These are phyloP conservation scores for Panaeolus papilionaceus DNA, from an alignment of 768 basidiomycete species.

Conservation along the genomic window DNA sequence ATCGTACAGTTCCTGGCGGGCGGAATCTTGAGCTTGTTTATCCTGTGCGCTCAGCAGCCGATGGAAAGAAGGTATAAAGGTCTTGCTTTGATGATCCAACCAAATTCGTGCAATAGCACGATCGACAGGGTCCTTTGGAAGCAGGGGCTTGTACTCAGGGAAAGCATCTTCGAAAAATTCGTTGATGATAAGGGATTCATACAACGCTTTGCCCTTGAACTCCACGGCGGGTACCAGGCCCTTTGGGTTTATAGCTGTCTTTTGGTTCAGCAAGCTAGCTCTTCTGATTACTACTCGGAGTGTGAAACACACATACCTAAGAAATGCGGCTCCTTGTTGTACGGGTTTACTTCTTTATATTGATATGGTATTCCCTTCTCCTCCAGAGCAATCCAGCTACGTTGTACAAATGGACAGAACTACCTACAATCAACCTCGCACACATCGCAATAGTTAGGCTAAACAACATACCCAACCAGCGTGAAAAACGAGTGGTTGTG, in stretches of 20 bases:
- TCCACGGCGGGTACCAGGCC: constrained; percentile 67
- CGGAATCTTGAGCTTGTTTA: constrained; percentile 31
- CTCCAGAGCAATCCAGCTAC: constrained; percentile 71
- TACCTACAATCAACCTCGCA: constrained; percentile 26
- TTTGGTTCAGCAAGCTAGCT: constrained; percentile 29
- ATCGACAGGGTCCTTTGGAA: constrained; percentile 56
- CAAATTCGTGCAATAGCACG: constrained; percentile 61
- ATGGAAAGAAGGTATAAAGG: constrained; percentile 56
- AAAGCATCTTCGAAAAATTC: constrained; percentile 74
- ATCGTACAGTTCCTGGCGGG: constrained; percentile 35
- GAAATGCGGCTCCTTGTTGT: constrained; percentile 68
- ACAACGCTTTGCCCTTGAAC: constrained; percentile 61
- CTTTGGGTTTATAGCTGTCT: constrained; percentile 62
- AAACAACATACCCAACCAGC: constrained; percentile 56
- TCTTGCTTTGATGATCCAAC: constrained; percentile 62
- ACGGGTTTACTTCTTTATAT: constrained; percentile 72
- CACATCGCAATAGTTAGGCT: not conserved
- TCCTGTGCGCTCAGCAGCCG: constrained; percentile 53
- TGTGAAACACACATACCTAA: constrained; percentile 42
- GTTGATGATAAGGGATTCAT: constrained; percentile 68
- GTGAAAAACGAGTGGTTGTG: constrained; percentile 64
- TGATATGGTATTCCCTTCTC: constrained; percentile 72
- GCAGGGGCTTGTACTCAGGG: constrained; percentile 50
- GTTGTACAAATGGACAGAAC: constrained; percentile 68
- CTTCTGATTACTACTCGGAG: not conserved